Evolutionary conservation across 306 rosid genomes (phyloP), one percentile per base, ranked within the genome.

Genomic region (Carpinus viminea): DNA sequence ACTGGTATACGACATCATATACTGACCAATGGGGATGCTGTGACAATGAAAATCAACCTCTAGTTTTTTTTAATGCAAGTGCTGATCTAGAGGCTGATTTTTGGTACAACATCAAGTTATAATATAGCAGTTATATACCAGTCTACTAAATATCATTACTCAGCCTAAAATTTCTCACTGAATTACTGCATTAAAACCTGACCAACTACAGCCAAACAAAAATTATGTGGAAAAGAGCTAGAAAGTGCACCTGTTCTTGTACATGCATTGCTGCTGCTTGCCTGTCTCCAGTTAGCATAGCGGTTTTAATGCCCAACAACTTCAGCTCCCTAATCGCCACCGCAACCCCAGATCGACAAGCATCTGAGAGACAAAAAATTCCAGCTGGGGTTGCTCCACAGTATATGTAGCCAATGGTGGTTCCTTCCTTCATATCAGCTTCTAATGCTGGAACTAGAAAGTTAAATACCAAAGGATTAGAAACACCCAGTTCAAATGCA

Each of bases 201-300:
- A 41, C 45, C 45, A 41, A 41, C 0, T 41, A 6, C 45, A 41
- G 45, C 8, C 46, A 24, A 59, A 24, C 38, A 4, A 15, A 59
- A 12, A 3, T 12, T n/a, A 59, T 24, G 36, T 59, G 28, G 65
- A 24, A 26, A 1, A 31, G 72, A 78, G 51, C 61, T 18, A 55
- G 55, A 64, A 41, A 51, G 74, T 78, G 59, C 17, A 95, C 99
- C 97, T 95, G 90, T 20, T 88, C 91, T 68, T 96, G 92, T 60
- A 89, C 86, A 78, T 93, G 91, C 89, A 83, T 78, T 20, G 98
- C 97, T 38, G 97, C 90, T 73, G 88, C 91, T 41, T 86, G 84
- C 77, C 90, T 76, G 57, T 96, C 99, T 65, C 99, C 99, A 0
- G 99, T 93, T 73, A 96, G 97, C 98, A 96, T 91, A 51, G 93